These are phyloP conservation scores for Suillus brevipes DNA, from an alignment of 768 basidiomycete genomes.

Conservation along the genomic window DNA sequence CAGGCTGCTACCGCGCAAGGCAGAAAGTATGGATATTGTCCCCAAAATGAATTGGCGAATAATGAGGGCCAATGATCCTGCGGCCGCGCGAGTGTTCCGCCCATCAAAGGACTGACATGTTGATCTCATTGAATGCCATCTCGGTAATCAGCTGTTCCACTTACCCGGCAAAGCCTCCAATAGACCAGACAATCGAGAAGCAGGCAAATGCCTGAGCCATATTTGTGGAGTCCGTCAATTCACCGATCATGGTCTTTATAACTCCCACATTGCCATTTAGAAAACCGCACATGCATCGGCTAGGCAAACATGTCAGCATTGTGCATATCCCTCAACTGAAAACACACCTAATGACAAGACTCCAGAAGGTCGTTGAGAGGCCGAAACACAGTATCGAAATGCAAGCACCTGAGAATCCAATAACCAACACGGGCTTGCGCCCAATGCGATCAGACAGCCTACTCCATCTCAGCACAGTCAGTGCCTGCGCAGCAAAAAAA, in stretches of 20 bases:
- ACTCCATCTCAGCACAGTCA: slow-evolving; percentile 64
- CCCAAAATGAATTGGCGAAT: slow-evolving; percentile 44
- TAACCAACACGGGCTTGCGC: slow-evolving; percentile 57
- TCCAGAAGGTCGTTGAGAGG: slow-evolving; percentile 54
- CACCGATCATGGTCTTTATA: slow-evolving; percentile 71
- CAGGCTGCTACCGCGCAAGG: slow-evolving; percentile 30
- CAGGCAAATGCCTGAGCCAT: slow-evolving; percentile 37
- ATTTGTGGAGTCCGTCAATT: slow-evolving; percentile 46
- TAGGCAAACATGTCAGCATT: slow-evolving; percentile 5
- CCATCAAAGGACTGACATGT: slow-evolving; percentile 59
- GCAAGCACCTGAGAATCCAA: slow-evolving; percentile 52
- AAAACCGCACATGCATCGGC: slow-evolving; percentile 36
- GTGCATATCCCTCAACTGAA: background rate
- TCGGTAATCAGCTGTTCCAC: background rate
- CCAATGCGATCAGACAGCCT: slow-evolving; percentile 59
- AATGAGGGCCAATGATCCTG: slow-evolving; percentile 51
- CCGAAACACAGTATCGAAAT: slow-evolving; percentile 62
- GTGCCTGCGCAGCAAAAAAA: slow-evolving; percentile 58
- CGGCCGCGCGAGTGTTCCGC: slow-evolving; percentile 55
- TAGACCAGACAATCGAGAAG: slow-evolving; percentile 28
- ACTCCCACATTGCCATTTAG: slow-evolving; percentile 49
- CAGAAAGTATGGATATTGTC: slow-evolving; percentile 38
- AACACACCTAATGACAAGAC: slow-evolving; percentile 54
- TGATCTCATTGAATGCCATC: background rate
- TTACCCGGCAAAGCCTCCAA: slow-evolving; percentile 37